phyloP scores from a whole-genome alignment of 2,329 filamentous ascomycete genomes.

The Emergomyces pasteurianus region DNA sequence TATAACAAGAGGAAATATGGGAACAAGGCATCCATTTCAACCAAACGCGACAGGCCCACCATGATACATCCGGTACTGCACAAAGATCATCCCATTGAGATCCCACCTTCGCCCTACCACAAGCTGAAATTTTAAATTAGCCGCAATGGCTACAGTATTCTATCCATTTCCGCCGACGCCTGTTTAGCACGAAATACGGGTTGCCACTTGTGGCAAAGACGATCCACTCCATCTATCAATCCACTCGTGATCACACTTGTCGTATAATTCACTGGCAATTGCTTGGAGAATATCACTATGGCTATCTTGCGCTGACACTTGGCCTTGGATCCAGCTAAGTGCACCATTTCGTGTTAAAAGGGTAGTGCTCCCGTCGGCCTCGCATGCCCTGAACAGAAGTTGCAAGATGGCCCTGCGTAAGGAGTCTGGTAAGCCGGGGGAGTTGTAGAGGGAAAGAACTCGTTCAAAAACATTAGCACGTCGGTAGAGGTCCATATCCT shows the following conservation, averaged over 20 bases:
- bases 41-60: too few species aligned
- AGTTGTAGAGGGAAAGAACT: conserved; percentile 55
- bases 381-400: conserved; percentile 53
- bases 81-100: neutral
- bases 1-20: neutral
- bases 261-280: conserved; percentile 49
- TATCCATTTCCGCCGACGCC: neutral
- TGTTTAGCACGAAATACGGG: conserved; percentile 12
- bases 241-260: conserved; percentile 55
- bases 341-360: conserved; percentile 65
- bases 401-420: conserved; percentile 52
- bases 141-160: neutral
- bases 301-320: conserved; percentile 40
- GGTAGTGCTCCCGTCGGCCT: conserved; percentile 64
- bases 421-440: conserved; percentile 49
- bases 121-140: neutral
- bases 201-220: conserved; percentile 24
- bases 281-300: conserved; percentile 35
- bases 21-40: neutral
- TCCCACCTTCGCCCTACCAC: neutral
- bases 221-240: conserved; percentile 55
- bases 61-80: too few species aligned
- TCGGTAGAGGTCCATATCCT: conserved; percentile 40
- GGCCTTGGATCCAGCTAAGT: conserved; percentile 61
- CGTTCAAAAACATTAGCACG: conserved; percentile 61